Base-by-base conservation (phyloP, 495 filamentous ascomycete species). In the Xylaria acuta region DNA sequence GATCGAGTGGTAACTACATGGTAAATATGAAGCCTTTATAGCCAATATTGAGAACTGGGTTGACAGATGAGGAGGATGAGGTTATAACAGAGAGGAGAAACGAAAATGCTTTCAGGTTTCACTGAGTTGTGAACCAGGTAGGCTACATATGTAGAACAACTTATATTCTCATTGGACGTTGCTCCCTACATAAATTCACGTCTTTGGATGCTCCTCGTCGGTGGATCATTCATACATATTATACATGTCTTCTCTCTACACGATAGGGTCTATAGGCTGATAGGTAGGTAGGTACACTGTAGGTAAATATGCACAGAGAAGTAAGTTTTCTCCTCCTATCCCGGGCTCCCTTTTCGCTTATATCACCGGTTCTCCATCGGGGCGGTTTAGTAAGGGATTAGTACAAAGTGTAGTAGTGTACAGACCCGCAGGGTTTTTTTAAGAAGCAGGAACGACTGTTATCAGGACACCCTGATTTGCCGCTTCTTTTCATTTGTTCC, bases 231-330 rank as follows among this genome's bases (percentile, higher is more conserved):
- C 22, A 45, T 73, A 73, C 64, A 69, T 68, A 64, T 47, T 60
- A 54, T 73, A 73, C 64, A 73, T 73, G 45, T 68, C 54, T 68
- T 63, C 25, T 66, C 36, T 47, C 38, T 60, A 45, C 45, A 47
- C 49, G 45, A 63, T 32, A 49, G 54, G n/a, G 18, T 67, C n/a
- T 49, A 36, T 67, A 49, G 16, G 25, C 3, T 22, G 18, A 20
- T 56, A 18, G 47, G 36, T 69, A 18, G 47, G 36, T 69, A 69
- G 67, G 56, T 69, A 69, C 67, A 69, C 14, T 69, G 54, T 43
- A 49, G 59, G 69, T 53, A 51, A 53, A 53, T 64, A 63, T 70
- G 56, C 56, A 51, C 25, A 30, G 49, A 36, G 38, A 32, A 64
- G 11, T 45, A 22, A 30, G 53, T 36, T 38, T 27, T 27, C 47